phyloP scores from a whole-genome alignment of 1,284 basidiomycete species.

The Somion occarium region DNA sequence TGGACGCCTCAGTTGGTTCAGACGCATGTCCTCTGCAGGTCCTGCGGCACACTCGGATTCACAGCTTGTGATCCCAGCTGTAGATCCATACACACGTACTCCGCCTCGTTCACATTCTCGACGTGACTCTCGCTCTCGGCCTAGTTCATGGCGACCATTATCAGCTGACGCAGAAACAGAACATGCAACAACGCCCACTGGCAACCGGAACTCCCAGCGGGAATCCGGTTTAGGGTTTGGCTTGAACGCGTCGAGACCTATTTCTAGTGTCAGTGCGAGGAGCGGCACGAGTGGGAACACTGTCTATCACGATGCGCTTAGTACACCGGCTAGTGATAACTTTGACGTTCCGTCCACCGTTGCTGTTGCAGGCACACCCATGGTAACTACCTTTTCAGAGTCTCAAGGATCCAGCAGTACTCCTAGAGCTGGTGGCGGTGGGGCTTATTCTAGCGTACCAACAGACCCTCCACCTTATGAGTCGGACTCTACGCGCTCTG shows the following conservation, averaged over 20 bases:
- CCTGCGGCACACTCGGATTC: neutral
- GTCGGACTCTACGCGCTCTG: slow-evolving; percentile 11
- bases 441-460: slow-evolving; percentile 8
- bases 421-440: slow-evolving; percentile 28
- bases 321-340: slow-evolving; percentile 38
- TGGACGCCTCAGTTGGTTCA: slow-evolving; percentile 51
- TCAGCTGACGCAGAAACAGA: slow-evolving; percentile 37
- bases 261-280: slow-evolving; percentile 48
- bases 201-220: slow-evolving; percentile 14
- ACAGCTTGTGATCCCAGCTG: slow-evolving; percentile 15
- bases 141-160: slow-evolving; percentile 25
- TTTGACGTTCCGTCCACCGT: slow-evolving; percentile 25
- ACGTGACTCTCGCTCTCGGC: slow-evolving; percentile 32
- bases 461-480: slow-evolving; percentile 33
- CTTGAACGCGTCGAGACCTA: slow-evolving; percentile 42
- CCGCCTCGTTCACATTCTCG: slow-evolving; percentile 25
- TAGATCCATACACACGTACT: slow-evolving; percentile 26
- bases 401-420: slow-evolving; percentile 13
- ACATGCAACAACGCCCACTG: slow-evolving; percentile 18
- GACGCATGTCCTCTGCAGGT: slow-evolving; percentile 25
- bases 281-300: slow-evolving; percentile 51
- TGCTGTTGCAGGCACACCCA: slow-evolving; percentile 12
- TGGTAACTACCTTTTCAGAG: slow-evolving; percentile 31
- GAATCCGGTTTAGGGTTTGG: slow-evolving; percentile 28
- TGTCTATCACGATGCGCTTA: slow-evolving; percentile 55